Evolutionary conservation across 306 rosid species (phyloP).

Genomic region (Luffa acutangula): DNA sequence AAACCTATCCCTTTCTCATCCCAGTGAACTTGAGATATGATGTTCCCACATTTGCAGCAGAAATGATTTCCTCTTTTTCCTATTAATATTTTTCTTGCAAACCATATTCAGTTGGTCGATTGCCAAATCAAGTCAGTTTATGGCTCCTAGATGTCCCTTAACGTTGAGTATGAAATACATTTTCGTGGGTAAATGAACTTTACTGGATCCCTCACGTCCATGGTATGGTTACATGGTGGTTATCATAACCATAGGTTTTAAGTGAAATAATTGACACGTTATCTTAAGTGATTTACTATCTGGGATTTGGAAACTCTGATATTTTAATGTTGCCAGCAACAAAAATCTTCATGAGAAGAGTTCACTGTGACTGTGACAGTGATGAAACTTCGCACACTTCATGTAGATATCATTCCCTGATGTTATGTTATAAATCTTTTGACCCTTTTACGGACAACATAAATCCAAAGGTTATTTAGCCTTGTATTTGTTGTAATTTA

Average conservation of each 20-base stretch:
- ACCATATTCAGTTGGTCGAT: neutral
- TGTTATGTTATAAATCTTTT: neutral
- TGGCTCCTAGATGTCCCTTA: neutral
- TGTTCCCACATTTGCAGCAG: neutral
- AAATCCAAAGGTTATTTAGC: neutral
- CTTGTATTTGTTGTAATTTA: neutral
- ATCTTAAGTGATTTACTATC: neutral
- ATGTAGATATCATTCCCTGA: neutral
- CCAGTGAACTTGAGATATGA: neutral
- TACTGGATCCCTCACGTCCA: neutral
- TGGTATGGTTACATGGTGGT: neutral
- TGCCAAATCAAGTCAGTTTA: neutral
- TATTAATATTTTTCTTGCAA: neutral
- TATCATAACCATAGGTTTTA: neutral
- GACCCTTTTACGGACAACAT: neutral
- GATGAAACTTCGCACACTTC: neutral
- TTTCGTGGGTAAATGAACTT: neutral
- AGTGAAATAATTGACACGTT: neutral
- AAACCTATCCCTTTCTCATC: neutral
- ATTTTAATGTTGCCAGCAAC: neutral
- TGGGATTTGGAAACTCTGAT: neutral
- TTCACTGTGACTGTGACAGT: neutral
- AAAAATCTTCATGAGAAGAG: neutral
- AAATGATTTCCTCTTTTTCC: neutral
- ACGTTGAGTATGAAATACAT: neutral